These are phyloP conservation scores for Chloris gayana DNA, from an alignment of 176 grass and related monocot species.

Conservation along the genomic window DNA sequence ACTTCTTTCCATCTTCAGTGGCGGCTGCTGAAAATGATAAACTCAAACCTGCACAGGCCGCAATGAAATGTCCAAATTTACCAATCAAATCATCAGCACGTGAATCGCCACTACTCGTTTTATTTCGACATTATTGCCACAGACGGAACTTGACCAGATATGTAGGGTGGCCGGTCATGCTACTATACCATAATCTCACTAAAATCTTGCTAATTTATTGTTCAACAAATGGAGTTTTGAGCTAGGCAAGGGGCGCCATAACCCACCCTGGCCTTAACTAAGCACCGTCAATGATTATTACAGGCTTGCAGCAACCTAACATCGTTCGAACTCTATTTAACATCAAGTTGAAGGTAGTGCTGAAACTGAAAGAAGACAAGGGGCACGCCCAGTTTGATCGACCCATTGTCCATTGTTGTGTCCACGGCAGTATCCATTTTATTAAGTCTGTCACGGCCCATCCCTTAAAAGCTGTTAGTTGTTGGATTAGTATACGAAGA, in stretches of 20 bases:
- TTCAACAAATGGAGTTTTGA: no score
- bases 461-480: conserved; percentile 20
- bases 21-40: not conserved
- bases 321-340: not conserved
- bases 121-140: not conserved
- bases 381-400: conserved; percentile 1
- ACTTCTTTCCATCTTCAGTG: conserved; percentile 4
- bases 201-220: no score
- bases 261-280: no score
- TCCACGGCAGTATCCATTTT: not conserved
- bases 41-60: not conserved
- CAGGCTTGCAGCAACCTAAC: not conserved
- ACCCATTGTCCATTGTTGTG: conserved; percentile 24
- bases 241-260: no score
- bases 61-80: not conserved
- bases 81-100: conserved; percentile 7
- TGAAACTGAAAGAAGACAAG: not conserved
- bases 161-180: no score
- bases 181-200: no score
- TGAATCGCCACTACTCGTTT: not conserved
- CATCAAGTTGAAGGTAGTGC: conserved; percentile 2
- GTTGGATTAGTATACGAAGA: conserved; percentile 25
- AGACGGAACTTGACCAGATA: no score
- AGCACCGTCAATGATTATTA: no score
- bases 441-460: not conserved